Percentiles rank a stretch among this genome's conserved stretches.
Evolutionary conservation across 345 rosid species (phyloP).

Genomic region (Triadica sebifera): DNA sequence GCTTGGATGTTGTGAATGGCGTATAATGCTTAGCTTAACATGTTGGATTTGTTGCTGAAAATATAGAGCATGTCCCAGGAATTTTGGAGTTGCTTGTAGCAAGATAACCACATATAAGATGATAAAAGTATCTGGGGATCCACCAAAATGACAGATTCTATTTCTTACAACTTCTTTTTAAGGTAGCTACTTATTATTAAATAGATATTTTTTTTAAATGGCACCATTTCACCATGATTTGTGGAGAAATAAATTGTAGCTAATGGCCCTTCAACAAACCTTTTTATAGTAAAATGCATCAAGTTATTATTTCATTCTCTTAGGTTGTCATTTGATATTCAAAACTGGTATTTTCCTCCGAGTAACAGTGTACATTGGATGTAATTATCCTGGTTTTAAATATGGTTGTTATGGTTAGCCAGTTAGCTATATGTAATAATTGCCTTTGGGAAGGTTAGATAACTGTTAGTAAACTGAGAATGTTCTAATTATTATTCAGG

Average conservation of each 20-base stretch:
- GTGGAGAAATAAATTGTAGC: background rate
- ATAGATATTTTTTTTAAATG: background rate
- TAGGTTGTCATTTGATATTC: slow-evolving; percentile 2
- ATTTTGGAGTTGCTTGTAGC: background rate
- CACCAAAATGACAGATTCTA: background rate
- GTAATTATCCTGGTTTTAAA: background rate
- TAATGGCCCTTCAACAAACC: background rate
- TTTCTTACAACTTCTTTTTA: background rate
- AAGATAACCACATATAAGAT: background rate
- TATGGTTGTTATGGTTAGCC: background rate
- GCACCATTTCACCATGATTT: background rate
- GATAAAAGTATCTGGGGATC: background rate
- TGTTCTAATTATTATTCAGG: background rate
- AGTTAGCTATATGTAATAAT: background rate
- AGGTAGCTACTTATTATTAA: background rate
- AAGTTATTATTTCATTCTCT: background rate
- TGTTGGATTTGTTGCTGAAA: background rate
- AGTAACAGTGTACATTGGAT: background rate
- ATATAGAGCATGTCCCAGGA: background rate
- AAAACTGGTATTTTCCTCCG: background rate
- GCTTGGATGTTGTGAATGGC: background rate
- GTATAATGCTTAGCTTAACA: background rate
- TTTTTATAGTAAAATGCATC: background rate
- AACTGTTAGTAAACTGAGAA: background rate
- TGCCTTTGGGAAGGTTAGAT: background rate